Conservation (phyloP, 2,329 filamentous ascomycete genomes). For the Fusarium anguioides region DNA sequence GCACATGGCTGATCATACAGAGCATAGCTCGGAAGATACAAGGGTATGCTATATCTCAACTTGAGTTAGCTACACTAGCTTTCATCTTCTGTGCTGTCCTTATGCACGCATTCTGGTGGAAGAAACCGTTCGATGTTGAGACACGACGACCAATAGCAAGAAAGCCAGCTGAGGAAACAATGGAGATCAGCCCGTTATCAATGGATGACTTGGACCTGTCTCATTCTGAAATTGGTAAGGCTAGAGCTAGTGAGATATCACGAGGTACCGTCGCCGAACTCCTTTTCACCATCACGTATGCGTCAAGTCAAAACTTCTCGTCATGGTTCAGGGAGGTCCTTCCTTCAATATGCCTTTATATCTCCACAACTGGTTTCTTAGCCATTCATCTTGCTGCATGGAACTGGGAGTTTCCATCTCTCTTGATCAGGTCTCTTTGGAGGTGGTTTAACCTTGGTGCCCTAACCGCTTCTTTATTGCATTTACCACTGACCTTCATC, state of each 20-base stretch:
- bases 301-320: too few relatives aligned
- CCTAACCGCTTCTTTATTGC: background rate
- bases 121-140: background rate
- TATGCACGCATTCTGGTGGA: background rate
- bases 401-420: rapidly evolving
- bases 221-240: rapidly evolving
- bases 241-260: background rate
- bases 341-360: background rate
- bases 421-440: rapidly evolving
- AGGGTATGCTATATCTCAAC: background rate
- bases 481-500: background rate
- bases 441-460: rapidly evolving
- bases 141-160: background rate
- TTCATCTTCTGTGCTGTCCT: background rate
- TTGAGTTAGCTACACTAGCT: background rate
- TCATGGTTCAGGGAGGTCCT: too few relatives aligned
- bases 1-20: background rate
- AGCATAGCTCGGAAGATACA: rapidly evolving
- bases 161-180: rapidly evolving
- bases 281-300: background rate
- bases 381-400: background rate
- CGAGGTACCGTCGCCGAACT: rapidly evolving
- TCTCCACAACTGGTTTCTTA: rapidly evolving
- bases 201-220: background rate
- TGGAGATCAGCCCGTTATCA: rapidly evolving